Conservation (phyloP, 345 rosid genomes). For the Stellera chamaejasme region DNA sequence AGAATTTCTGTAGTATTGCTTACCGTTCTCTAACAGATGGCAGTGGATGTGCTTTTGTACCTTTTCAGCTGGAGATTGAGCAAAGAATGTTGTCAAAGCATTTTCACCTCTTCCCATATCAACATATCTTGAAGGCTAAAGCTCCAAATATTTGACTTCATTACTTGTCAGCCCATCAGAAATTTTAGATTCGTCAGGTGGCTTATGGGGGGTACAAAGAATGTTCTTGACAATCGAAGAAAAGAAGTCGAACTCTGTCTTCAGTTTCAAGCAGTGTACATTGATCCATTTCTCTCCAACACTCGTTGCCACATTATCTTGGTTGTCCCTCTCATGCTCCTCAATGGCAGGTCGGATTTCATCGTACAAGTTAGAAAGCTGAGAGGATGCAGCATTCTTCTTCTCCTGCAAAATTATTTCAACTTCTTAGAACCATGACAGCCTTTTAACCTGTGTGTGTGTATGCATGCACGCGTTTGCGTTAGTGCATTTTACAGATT, state of each 20-base stretch:
- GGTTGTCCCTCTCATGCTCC: conserved; percentile 93
- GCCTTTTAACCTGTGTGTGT: background rate
- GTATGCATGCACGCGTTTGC: background rate
- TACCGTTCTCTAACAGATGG: too few relatives aligned
- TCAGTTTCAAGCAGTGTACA: conserved; percentile 70
- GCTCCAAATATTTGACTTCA: conserved; percentile 28
- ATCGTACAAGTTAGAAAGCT: conserved; percentile 52
- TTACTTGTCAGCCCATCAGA: conserved; percentile 19
- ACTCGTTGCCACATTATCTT: conserved; percentile 82
- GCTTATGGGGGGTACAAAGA: conserved; percentile 38
- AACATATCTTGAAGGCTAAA: background rate
- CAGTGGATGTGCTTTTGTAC: too few relatives aligned
- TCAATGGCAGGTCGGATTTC: conserved; percentile 91
- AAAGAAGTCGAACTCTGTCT: conserved; percentile 83
- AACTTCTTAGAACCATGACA: background rate
- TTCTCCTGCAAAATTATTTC: conserved; percentile 38
- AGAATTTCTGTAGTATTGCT: too few relatives aligned
- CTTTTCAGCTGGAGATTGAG: too few relatives aligned
- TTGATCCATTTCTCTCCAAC: conserved; percentile 98
- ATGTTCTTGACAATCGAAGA: conserved; percentile 59
- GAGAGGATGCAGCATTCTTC: conserved; percentile 55
- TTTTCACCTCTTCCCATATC: background rate
- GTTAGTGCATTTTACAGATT: background rate
- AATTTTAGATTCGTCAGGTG: conserved; percentile 20
- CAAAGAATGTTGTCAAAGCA: too few relatives aligned